Percentiles rank a stretch among this genome's conserved stretches.
These are phyloP conservation scores for Lentinus polychrous DNA, from an alignment of 1,284 basidiomycete genomes.

Conservation along the genomic window DNA sequence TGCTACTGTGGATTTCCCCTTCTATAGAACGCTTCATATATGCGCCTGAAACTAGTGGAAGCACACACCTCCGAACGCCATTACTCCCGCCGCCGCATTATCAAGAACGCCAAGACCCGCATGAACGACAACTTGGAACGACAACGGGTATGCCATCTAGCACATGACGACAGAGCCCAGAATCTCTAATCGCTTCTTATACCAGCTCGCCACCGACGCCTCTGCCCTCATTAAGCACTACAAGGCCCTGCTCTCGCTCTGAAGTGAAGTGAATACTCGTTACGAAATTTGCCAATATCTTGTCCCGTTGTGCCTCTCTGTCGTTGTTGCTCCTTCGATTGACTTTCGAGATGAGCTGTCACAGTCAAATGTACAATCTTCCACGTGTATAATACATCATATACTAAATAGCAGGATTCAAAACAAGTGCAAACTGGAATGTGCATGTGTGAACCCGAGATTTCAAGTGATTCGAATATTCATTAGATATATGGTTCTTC, in stretches of 20 bases:
- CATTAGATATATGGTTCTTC: too few species aligned
- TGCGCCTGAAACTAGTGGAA: slow-evolving; percentile 23
- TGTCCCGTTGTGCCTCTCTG: too few species aligned
- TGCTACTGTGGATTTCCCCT: neutral
- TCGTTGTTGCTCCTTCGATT: too few species aligned
- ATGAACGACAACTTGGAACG: slow-evolving; percentile 36
- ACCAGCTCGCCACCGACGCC: slow-evolving; percentile 35
- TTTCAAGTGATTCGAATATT: too few species aligned
- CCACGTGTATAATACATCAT: too few species aligned
- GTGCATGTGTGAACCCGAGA: too few species aligned
- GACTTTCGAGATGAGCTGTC: too few species aligned
- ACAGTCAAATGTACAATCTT: too few species aligned
- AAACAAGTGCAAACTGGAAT: too few species aligned
- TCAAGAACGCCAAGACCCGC: slow-evolving; percentile 28
- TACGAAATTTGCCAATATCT: too few species aligned
- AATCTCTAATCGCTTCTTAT: neutral
- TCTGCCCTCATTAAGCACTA: slow-evolving; percentile 37
- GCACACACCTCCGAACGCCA: slow-evolving; percentile 27
- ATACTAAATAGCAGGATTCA: too few species aligned
- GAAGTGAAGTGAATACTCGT: too few species aligned
- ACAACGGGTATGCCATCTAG: slow-evolving; percentile 29
- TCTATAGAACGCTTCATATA: neutral
- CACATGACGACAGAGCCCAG: neutral
- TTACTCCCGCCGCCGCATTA: slow-evolving; percentile 29
- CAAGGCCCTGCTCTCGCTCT: slow-evolving; percentile 29